These are phyloP conservation scores for Rhodotorula sp. DNA, from an alignment of 1,284 basidiomycete genomes.

Conservation along the genomic window DNA sequence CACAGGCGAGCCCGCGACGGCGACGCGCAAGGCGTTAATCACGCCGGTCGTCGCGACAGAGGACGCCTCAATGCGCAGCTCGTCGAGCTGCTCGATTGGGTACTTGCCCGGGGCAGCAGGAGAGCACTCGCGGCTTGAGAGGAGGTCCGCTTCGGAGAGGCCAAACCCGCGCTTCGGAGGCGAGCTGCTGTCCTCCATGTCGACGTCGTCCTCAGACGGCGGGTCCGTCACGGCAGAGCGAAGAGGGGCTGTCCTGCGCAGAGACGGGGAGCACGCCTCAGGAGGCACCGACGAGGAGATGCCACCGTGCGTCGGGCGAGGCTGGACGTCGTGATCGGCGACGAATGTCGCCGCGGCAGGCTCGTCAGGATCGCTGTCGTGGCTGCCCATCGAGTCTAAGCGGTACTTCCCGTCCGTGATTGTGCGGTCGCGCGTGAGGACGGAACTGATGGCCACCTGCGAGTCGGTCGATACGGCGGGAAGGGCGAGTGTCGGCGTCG, in stretches of 20 bases:
- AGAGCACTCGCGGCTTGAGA: neutral
- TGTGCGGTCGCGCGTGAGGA: neutral
- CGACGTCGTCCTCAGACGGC: neutral
- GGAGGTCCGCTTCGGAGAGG: constrained; percentile 19
- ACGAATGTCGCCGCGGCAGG: neutral
- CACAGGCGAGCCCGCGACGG: neutral
- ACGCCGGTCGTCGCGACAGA: neutral
- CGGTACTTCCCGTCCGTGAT: neutral
- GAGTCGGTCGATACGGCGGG: too few relatives aligned
- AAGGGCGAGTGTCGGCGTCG: neutral
- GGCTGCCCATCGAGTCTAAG: neutral
- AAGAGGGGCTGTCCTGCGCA: too few relatives aligned
- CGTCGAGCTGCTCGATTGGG: neutral
- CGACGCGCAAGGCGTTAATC: neutral
- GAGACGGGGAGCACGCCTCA: too few relatives aligned
- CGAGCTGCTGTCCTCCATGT: neutral
- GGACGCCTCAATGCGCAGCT: neutral
- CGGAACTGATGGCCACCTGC: neutral
- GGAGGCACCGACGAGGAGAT: neutral
- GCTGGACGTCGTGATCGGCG: neutral
- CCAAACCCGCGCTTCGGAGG: constrained; percentile 14
- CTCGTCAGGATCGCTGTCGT: neutral
- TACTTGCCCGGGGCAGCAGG: neutral
- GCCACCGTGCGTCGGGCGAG: neutral
- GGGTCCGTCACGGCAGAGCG: too few relatives aligned